Evolutionary conservation across 75 land plant genomes (phyloP).

Genomic region (Pinus tabuliformis): DNA sequence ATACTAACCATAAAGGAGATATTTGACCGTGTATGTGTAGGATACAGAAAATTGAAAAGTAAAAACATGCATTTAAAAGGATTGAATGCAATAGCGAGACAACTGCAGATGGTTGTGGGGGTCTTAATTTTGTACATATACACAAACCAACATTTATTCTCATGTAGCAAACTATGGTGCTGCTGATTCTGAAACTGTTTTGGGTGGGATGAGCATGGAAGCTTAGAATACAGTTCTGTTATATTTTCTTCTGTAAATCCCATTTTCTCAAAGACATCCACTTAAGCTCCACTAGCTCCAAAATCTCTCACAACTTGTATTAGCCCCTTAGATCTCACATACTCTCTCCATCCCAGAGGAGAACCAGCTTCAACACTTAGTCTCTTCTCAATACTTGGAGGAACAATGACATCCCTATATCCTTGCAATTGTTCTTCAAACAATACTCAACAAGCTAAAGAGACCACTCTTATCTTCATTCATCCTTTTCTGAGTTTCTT

Average conservation of each 20-base stretch:
- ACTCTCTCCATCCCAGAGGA: conserved; percentile 73
- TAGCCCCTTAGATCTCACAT: conserved; percentile 63
- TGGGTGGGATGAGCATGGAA: too few species aligned
- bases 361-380: conserved; percentile 82
- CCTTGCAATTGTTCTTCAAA: conserved; percentile 60
- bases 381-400: conserved; percentile 51
- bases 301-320: conserved; percentile 55
- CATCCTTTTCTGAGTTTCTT: conserved; percentile 52
- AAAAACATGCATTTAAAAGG: too few species aligned
- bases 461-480: conserved; percentile 73
- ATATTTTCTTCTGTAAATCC: conserved; percentile 75
- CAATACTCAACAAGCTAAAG: conserved; percentile 79
- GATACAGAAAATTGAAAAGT: too few species aligned
- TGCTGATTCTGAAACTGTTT: too few species aligned
- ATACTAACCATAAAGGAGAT: too few species aligned
- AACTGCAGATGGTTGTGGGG: too few species aligned
- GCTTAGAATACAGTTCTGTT: background rate
- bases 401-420: conserved; percentile 68
- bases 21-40: too few species aligned
- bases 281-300: conserved; percentile 45
- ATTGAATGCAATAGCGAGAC: too few species aligned
- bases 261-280: conserved; percentile 68
- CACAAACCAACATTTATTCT: too few species aligned
- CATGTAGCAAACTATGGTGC: too few species aligned
- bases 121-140: too few species aligned